Base-by-base conservation (phyloP, 2,329 filamentous ascomycete genomes). In the Arthroderma sp. region DNA sequence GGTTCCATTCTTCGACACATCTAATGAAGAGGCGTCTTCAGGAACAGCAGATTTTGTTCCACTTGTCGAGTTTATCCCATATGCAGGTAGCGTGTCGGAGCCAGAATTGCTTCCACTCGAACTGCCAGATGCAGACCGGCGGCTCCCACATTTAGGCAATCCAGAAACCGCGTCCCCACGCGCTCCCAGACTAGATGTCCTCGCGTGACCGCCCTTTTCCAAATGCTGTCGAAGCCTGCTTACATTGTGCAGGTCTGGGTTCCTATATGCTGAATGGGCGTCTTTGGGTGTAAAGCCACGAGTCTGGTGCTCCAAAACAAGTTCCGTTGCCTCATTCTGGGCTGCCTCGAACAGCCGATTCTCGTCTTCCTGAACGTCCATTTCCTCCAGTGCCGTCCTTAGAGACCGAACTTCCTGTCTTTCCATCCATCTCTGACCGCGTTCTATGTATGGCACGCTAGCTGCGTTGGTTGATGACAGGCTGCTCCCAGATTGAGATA, bases 231-330 rank as follows among this genome's bases (percentile, higher is more conserved):
- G 73, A 61, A 78, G 77, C 11, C 49, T 59, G 31, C 58, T 60
- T 8, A 54, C 9, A 51, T 3, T 35, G 11, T 51, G 33, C 43
- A 70, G 52, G 58, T 77, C 74, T 0, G 74, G 74, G 57, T 76
- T 76, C 61, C 65, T 67, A 61, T 76, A 76, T 7, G 74, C 68
- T 9, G 72, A 74, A 61, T 76, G 71, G 15, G 79, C 76, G 60
- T 77, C 78, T 54, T 72, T 73, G 47, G 71, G 73, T 1, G 75
- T 70, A 28, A 77, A 70, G 5, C 76, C 73, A 11, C 80, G 77
- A 62, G 81, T 79, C 61, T 76, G 76, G 66, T 85, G 82, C 65
- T 79, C 80, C 77, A 78, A 81, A n/a, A 85, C 82, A 37, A 85
- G 71, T 62, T 84, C 79, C 0, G 80, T 79, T 11, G 82, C 82